Percentiles rank a stretch among this genome's conserved stretches.
These are phyloP conservation scores for Tympanopsis confertula DNA, from an alignment of 2,329 filamentous ascomycete species.

Conservation along the genomic window DNA sequence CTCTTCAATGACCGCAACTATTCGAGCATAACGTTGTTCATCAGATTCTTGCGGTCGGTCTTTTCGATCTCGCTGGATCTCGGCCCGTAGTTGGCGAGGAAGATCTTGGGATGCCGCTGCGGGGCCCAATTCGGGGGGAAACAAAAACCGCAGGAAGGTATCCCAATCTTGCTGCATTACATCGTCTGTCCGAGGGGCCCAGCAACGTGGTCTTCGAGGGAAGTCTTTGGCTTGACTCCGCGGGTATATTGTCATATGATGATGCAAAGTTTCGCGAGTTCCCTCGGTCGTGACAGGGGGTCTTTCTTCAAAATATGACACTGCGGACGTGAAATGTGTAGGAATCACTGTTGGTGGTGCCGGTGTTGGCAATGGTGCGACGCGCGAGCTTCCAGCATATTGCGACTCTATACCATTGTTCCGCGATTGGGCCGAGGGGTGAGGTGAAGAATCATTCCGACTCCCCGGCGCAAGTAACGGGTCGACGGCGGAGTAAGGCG, in stretches of 20 bases:
- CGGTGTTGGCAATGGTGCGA: slow-evolving; percentile 9
- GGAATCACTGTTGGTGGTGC: slow-evolving; percentile 2
- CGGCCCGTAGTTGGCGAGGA: slow-evolving; percentile 20
- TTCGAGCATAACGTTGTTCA: slow-evolving; percentile 20
- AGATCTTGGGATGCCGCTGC: slow-evolving; percentile 21
- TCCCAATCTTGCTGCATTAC: slow-evolving; percentile 27
- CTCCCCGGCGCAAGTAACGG: slow-evolving; percentile 8
- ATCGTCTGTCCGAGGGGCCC: slow-evolving; percentile 17
- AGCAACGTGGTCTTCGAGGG: slow-evolving; percentile 24
- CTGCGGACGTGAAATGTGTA: slow-evolving; percentile 15
- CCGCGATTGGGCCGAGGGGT: too few relatives aligned
- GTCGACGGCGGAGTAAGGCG: slow-evolving; percentile 25
- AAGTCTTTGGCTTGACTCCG: slow-evolving; percentile 26
- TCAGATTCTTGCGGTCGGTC: slow-evolving; percentile 26
- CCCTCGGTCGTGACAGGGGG: slow-evolving; percentile 11
- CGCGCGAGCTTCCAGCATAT: too few relatives aligned
- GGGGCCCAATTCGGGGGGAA: slow-evolving; percentile 22
- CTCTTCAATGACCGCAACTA: slow-evolving; percentile 23
- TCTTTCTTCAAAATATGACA: slow-evolving; percentile 24
- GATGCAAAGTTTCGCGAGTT: slow-evolving; percentile 14
- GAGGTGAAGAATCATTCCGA: too few relatives aligned
- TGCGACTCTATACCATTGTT: too few relatives aligned
- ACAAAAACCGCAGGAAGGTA: slow-evolving; percentile 25
- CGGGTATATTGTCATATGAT: slow-evolving; percentile 24
- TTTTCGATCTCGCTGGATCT: slow-evolving; percentile 25